Evolutionary conservation across 305 asterid genomes (phyloP).

Genomic region (Salvia sclarea): DNA sequence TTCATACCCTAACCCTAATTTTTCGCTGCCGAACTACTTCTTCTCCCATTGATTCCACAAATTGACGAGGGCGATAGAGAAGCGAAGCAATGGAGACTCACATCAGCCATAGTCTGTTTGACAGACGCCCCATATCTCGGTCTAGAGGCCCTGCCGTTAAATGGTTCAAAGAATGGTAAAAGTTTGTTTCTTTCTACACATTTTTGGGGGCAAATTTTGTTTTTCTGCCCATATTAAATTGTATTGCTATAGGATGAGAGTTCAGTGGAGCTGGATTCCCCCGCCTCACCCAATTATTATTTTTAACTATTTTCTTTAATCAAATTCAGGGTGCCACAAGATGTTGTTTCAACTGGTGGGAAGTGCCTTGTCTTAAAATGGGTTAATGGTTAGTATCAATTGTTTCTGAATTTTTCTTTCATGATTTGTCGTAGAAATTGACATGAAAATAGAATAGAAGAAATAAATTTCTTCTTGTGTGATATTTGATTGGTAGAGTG

Average conservation of each 20-base stretch:
- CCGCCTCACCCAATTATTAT: background rate
- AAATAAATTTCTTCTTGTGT: background rate
- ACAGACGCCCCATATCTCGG: slow-evolving; percentile 67
- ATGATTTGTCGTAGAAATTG: background rate
- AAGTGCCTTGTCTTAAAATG: slow-evolving; percentile 71
- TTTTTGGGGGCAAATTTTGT: background rate
- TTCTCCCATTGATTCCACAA: slow-evolving; percentile 17
- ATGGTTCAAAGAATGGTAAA: slow-evolving; percentile 88
- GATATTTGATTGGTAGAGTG: background rate
- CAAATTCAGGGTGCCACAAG: slow-evolving; percentile 77
- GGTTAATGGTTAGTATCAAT: slow-evolving; percentile 72
- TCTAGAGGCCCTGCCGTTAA: slow-evolving; percentile 69
- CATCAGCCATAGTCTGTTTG: slow-evolving; percentile 50
- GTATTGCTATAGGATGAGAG: background rate
- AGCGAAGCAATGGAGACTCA: slow-evolving; percentile 61
- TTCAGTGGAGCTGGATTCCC: background rate
- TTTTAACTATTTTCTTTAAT: slow-evolving; percentile 2
- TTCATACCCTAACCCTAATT: slow-evolving; percentile 40
- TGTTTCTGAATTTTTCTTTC: background rate
- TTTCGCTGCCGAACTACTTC: slow-evolving; percentile 13
- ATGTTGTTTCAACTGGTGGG: slow-evolving; percentile 82
- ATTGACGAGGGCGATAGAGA: background rate
- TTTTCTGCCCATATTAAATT: background rate
- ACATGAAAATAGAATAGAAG: background rate
- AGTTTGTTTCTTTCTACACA: background rate